Evolutionary conservation across 352 stramenopile species (phyloP), one percentile per base, ranked within the genome.

Genomic region (Phytopythium montanum): DNA sequence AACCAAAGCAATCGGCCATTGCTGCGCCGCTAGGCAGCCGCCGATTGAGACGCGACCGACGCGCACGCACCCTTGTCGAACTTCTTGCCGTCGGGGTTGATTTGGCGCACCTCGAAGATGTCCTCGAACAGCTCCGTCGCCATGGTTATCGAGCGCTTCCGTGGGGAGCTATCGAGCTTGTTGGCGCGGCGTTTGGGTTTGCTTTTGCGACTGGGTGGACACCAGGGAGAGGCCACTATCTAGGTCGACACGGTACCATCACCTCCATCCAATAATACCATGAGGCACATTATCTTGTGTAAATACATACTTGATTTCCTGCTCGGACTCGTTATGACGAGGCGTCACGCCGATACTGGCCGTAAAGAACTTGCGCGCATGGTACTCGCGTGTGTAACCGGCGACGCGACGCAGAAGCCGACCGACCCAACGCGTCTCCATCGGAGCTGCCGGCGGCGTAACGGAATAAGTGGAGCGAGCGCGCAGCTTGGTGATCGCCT

Each of bases 71-170:
- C 87, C 79, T 96, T 97, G 75, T 98, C 88, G 59, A 98, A 98
- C 76, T 99, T 99, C 84, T 99, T 99, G 34, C 96, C 96, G 58
- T 99, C 96, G 21, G 97, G 97, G 76, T 99, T 99, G 26, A 99
- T 65, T 62, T 97, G 81, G 44, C 88, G 97, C 61, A 99, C 94
- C 81, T 98, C 93, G 69, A 99, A 99, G 62, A 99, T 99, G 76
- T 99, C 97, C 79, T 99, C 96, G 85, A 99, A 99, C 51, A 99
- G 72, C 68, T 95, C 85, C 25, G 86, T 93, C 71, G 86, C 82
- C 86, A 95, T 95, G 16, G 28, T 76, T 16, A 10, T 45, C 9
- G 28, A 18, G 51, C 39, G 9, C 48, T 42, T 54, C 38, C 38
- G 3, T 18, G 4, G 2, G 18, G 19, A 45, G 28, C 1, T 28